These are phyloP conservation scores for Funneliformis geosporum DNA, from an alignment of 192 early-diverging fungal species.

Conservation along the genomic window DNA sequence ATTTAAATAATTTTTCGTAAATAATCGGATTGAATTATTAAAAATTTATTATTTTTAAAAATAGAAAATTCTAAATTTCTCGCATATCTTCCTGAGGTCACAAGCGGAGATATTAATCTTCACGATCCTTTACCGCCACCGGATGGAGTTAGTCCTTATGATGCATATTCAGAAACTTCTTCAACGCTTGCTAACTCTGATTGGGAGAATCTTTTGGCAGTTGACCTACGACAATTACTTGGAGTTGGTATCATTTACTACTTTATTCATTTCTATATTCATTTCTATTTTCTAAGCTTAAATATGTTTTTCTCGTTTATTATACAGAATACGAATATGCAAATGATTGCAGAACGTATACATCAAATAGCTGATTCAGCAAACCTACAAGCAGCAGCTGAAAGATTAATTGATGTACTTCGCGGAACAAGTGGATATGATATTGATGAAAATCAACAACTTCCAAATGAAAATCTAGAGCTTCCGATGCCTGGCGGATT, in stretches of 20 bases:
- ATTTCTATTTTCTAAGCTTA: neutral
- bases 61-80: slow-evolving; percentile 44
- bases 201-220: neutral
- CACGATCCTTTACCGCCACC: slow-evolving; percentile 70
- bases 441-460: neutral
- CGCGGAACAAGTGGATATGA: neutral
- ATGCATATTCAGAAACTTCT: neutral
- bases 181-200: neutral
- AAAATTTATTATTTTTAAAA: slow-evolving; percentile 28
- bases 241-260: neutral
- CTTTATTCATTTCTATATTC: neutral
- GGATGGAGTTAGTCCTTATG: slow-evolving; percentile 24
- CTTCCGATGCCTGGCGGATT: slow-evolving; percentile 12
- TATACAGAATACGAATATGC: slow-evolving; percentile 1
- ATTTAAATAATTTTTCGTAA: neutral
- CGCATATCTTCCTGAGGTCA: slow-evolving; percentile 54
- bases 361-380: slow-evolving; percentile 4
- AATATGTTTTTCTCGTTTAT: neutral
- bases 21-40: slow-evolving; percentile 6
- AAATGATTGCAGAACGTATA: slow-evolving; percentile 1
- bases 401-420: slow-evolving; percentile 2
- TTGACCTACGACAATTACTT: neutral
- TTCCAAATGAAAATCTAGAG: neutral
- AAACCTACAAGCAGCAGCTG: slow-evolving; percentile 12
- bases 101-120: slow-evolving; percentile 50